These are phyloP conservation scores for Phyllosticta citribraziliensis DNA, from an alignment of 2,329 filamentous ascomycete genomes.

Conservation along the genomic window DNA sequence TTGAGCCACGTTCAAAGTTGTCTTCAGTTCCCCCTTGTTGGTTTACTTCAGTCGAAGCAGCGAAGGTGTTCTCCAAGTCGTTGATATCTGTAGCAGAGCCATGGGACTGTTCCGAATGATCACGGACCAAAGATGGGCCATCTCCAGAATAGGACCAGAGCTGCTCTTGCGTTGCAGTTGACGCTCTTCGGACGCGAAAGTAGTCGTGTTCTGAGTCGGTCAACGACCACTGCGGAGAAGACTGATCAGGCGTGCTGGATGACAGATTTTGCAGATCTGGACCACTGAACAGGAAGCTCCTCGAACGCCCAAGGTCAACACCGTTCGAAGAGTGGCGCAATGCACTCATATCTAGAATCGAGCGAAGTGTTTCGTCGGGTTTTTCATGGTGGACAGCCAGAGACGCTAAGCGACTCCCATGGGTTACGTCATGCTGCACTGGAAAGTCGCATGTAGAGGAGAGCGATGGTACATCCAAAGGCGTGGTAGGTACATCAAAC, in stretches of 20 bases:
- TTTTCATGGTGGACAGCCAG: background rate
- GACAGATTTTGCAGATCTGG: background rate
- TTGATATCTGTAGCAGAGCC: background rate
- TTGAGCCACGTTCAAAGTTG: background rate
- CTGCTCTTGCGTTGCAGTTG: background rate
- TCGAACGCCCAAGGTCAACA: background rate
- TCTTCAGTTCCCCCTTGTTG: background rate
- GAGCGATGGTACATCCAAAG: too few species aligned
- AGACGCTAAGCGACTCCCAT: background rate
- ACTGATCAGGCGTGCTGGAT: background rate
- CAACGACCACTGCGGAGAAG: background rate
- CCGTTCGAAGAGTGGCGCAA: background rate
- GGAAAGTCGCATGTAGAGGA: too few species aligned
- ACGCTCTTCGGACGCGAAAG: background rate
- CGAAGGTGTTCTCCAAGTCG: background rate
- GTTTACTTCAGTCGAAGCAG: background rate
- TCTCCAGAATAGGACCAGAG: background rate
- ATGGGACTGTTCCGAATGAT: background rate
- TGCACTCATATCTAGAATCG: background rate
- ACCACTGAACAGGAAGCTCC: background rate
- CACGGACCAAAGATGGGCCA: conserved; percentile 10
- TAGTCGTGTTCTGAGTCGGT: background rate
- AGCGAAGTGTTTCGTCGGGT: background rate
- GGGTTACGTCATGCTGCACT: background rate
- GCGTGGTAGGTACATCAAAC: too few species aligned